A percentile compares a stretch with the other conserved stretches of the same genome.
These are phyloP conservation scores for Xerocomus nothofagi DNA, from an alignment of 1,284 basidiomycete genomes.

Conservation along the genomic window DNA sequence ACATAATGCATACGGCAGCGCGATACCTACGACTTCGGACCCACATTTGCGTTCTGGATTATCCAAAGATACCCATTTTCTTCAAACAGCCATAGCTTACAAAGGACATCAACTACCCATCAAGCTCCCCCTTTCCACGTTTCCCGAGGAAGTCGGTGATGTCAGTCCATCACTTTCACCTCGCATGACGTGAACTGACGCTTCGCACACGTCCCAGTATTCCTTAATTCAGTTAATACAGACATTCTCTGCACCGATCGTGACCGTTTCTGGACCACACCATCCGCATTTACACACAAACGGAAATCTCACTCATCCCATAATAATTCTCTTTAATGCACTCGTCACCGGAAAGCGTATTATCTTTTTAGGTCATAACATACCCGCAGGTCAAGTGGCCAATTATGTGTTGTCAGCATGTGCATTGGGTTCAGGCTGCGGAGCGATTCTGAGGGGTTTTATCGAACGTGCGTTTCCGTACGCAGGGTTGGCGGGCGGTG, in stretches of 20 bases:
- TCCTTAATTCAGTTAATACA: slow-evolving; percentile 90
- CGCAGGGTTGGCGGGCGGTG: slow-evolving; percentile 84
- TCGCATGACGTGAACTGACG: slow-evolving; percentile 13
- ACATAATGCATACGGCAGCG: slow-evolving; percentile 25
- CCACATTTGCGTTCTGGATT: slow-evolving; percentile 47
- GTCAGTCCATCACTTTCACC: slow-evolving; percentile 48
- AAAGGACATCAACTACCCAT: slow-evolving; percentile 80
- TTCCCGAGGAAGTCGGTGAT: slow-evolving; percentile 94
- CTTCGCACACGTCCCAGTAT: slow-evolving; percentile 55
- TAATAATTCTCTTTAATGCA: slow-evolving; percentile 94
- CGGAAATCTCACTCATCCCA: slow-evolving; percentile 87
- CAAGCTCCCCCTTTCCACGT: slow-evolving; percentile 82
- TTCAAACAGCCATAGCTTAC: slow-evolving; percentile 81
- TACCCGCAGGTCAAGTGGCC: slow-evolving; percentile 85
- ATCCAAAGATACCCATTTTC: slow-evolving; percentile 91
- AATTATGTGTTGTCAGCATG: slow-evolving; percentile 92
- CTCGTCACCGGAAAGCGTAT: slow-evolving; percentile 92
- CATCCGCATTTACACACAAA: slow-evolving; percentile 94
- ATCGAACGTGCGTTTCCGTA: slow-evolving; percentile 92
- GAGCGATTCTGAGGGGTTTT: slow-evolving; percentile 80
- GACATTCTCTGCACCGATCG: slow-evolving; percentile 74
- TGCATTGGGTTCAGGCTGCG: slow-evolving; percentile 88
- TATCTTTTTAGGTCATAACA: slow-evolving; percentile 88
- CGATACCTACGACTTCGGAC: slow-evolving; percentile 44
- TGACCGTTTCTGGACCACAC: slow-evolving; percentile 69